Percentiles rank a stretch among this genome's conserved stretches.
phyloP scores from a whole-genome alignment of 2,329 filamentous ascomycete genomes.

The Hirsutella rhossiliensis region DNA sequence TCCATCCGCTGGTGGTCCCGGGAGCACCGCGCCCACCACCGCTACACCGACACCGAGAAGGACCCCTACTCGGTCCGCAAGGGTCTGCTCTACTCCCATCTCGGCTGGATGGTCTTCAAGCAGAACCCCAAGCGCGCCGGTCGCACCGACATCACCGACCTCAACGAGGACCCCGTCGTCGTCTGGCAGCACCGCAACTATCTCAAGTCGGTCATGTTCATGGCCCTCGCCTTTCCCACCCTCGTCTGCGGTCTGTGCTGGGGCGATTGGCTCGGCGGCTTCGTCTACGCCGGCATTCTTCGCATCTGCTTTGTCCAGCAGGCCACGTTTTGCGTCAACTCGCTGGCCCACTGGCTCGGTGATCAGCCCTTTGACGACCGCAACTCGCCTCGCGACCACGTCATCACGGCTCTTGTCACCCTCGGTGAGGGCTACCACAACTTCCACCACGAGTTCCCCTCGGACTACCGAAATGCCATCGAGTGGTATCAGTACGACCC shows the following conservation, averaged over 20 bases:
- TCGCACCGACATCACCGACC: slow-evolving; percentile 76
- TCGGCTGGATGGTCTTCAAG: slow-evolving; percentile 90
- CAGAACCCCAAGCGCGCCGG: slow-evolving; percentile 85
- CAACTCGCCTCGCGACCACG: slow-evolving; percentile 80
- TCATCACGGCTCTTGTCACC: slow-evolving; percentile 74
- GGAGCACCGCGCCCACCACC: slow-evolving; percentile 78
- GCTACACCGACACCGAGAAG: slow-evolving; percentile 87
- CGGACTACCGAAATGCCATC: slow-evolving; percentile 85
- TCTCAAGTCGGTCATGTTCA: slow-evolving; percentile 65
- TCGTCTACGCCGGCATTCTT: slow-evolving; percentile 75
- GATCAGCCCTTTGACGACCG: slow-evolving; percentile 89
- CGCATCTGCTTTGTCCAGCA: slow-evolving; percentile 86
- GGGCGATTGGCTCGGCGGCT: slow-evolving; percentile 72
- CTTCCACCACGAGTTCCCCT: slow-evolving; percentile 92
- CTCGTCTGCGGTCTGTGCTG: slow-evolving; percentile 66
- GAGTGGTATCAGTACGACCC: slow-evolving; percentile 87
- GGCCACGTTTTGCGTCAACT: slow-evolving; percentile 90
- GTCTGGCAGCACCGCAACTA: slow-evolving; percentile 84
- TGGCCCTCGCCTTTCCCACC: slow-evolving; percentile 66
- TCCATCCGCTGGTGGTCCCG: slow-evolving; percentile 85
- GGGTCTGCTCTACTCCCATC: slow-evolving; percentile 64
- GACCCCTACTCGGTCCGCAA: slow-evolving; percentile 87
- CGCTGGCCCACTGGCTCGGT: slow-evolving; percentile 79
- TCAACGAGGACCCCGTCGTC: slow-evolving; percentile 77
- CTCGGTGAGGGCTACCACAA: slow-evolving; percentile 89